Conservation (phyloP, 305 asterid species). For the Solanum hybrid region DNA sequence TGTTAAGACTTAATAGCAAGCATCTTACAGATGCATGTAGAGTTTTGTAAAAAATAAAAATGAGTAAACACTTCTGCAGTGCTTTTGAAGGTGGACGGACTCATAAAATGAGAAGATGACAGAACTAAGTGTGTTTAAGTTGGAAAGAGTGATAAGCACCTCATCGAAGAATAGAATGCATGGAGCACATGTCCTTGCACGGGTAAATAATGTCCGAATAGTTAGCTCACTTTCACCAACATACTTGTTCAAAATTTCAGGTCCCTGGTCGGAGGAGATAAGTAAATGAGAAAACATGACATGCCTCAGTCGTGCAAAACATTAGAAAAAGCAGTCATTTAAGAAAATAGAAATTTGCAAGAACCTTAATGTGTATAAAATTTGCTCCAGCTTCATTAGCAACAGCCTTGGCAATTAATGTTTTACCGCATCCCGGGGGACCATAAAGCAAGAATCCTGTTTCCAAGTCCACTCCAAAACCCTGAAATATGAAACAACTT, state of each 20-base stretch:
- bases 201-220: constrained; percentile 65
- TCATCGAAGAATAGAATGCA: constrained; percentile 92
- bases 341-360: constrained; percentile 1
- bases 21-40: neutral
- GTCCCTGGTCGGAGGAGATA: constrained; percentile 48
- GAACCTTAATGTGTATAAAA: constrained; percentile 86
- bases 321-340: neutral
- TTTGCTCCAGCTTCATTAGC: constrained; percentile 91
- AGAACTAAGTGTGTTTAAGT: neutral
- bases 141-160: constrained; percentile 28
- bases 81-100: neutral
- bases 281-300: constrained; percentile 7
- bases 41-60: neutral
- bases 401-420: constrained; percentile 92
- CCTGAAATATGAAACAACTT: constrained; percentile 18
- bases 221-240: constrained; percentile 95
- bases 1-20: neutral
- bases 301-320: neutral
- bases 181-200: constrained; percentile 90
- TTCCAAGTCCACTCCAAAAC: constrained; percentile 47
- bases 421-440: constrained; percentile 98
- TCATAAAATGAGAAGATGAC: neutral
- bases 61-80: neutral
- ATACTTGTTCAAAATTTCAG: constrained; percentile 73
- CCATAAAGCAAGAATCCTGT: constrained; percentile 91